Base-by-base conservation (phyloP, 202 grass and related monocot genomes). In the Brachypodium distachyon region DNA sequence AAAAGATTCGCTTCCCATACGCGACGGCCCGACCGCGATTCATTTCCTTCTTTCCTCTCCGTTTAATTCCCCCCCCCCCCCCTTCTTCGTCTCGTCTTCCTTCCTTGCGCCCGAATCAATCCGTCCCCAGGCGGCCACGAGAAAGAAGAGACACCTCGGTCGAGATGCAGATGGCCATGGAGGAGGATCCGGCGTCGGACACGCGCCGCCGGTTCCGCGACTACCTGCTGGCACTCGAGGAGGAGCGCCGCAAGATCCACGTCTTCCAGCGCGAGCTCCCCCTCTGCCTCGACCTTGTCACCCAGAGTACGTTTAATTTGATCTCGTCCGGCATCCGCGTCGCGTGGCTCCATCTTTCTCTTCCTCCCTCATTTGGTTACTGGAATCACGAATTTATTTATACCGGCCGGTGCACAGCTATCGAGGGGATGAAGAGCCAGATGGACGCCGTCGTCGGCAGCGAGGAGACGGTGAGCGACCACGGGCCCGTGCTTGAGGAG, bases 21-120 rank as follows among this genome's bases (percentile, higher is more conserved):
- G 94, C 94, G 94, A 97, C 94, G 94, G 81, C 90, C 75, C 91
- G 94, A 83, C 88, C 66, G 41, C 76, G 94, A 89, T 87, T 82
- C 70, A 56, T 46, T 71, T 29, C 16, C 31, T 42, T 5, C 50
- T 0, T 26, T 60, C 13, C 9, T 31, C 9, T 9, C 48, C 29
- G 2, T 26, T 8, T n/a, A n/a, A n/a, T n/a, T n/a, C n/a, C n/a
- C n/a, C n/a, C n/a, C n/a, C n/a, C n/a, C 66, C 33, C 44, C 41
- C 72, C 70, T 46, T 71, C 51, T 31, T 11, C 12, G 8, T 34
- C 40, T 37, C 0, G 13, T 16, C 36, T 11, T 38, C 36, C 21
- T 37, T n/a, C 3, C 5, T 34, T 17, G 44, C 31, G 34, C 53
- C 47, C 31, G 14, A 28, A 55, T 69, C 73, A 55, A 56, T 37